Conservation (phyloP, 805 yeast species). For the Candida caryicola region DNA sequence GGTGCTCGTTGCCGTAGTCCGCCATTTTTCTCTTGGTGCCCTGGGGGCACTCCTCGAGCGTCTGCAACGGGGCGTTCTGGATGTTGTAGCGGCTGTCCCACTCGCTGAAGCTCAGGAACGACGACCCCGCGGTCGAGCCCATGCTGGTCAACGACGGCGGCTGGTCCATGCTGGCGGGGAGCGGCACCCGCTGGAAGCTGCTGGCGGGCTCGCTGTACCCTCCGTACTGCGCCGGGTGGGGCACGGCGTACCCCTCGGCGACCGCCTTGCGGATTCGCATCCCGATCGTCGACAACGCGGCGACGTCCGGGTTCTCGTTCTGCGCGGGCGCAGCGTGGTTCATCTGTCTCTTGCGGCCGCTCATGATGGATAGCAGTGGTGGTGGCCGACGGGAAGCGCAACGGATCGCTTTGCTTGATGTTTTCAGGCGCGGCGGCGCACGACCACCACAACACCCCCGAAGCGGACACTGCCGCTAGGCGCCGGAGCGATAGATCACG, state of each 20-base stretch:
- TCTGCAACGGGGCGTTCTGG: slow-evolving; percentile 11
- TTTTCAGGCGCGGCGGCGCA: too few species aligned
- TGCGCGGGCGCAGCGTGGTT: slow-evolving; percentile 27
- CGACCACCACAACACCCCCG: too few species aligned
- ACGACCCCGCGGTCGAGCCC: slow-evolving; percentile 44
- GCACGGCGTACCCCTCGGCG: slow-evolving; percentile 51
- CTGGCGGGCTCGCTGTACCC: slow-evolving; percentile 10
- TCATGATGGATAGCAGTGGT: not conserved
- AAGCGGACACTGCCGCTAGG: too few species aligned
- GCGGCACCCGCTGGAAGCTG: slow-evolving; percentile 29
- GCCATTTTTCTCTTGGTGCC: slow-evolving; percentile 26
- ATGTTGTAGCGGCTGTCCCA: slow-evolving; percentile 32
- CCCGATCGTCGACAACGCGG: slow-evolving; percentile 54
- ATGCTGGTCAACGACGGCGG: slow-evolving; percentile 45
- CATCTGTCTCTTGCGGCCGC: slow-evolving; percentile 29
- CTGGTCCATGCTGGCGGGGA: slow-evolving; percentile 38
- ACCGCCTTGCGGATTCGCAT: slow-evolving; percentile 72
- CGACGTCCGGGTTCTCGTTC: slow-evolving; percentile 27
- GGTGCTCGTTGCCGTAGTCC: slow-evolving; percentile 5
- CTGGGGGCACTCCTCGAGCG: slow-evolving; percentile 3
- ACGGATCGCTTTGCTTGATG: too few species aligned
- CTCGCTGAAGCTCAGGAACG: slow-evolving; percentile 36
- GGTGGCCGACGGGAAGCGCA: too few species aligned
- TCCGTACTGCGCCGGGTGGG: slow-evolving; percentile 7
- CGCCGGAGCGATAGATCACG: too few species aligned